These are phyloP conservation scores for Stagonosporopsis chrysanthemi DNA, from an alignment of 2,329 filamentous ascomycete genomes.

Conservation along the genomic window DNA sequence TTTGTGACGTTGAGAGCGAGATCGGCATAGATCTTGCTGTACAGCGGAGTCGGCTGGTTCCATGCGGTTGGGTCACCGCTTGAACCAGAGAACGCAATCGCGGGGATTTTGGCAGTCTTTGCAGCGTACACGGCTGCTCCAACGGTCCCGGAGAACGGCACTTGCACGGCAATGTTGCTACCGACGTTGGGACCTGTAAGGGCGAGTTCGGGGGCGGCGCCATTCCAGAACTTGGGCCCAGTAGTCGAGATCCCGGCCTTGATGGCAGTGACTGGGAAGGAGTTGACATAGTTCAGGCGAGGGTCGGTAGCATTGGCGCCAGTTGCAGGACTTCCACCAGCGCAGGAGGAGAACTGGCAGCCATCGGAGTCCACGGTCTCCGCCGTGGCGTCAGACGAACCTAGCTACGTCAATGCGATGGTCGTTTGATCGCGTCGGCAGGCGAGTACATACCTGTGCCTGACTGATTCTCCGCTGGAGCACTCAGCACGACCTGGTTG, in stretches of 20 bases:
- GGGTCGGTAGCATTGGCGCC: conserved; percentile 65
- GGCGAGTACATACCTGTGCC: conserved; percentile 59
- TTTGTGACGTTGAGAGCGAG: conserved; percentile 67
- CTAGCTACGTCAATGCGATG: conserved; percentile 47
- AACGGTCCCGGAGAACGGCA: conserved; percentile 71
- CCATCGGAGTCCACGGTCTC: conserved; percentile 53
- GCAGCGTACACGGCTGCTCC: conserved; percentile 69
- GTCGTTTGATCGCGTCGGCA: no score
- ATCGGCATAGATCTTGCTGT: conserved; percentile 69
- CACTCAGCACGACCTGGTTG: conserved; percentile 69
- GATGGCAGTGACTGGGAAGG: conserved; percentile 69
- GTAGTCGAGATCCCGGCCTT: conserved; percentile 68
- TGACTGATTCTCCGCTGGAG: conserved; percentile 71
- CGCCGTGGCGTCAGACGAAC: conserved; percentile 61
- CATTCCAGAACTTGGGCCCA: conserved; percentile 62
- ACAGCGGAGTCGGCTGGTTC: conserved; percentile 58
- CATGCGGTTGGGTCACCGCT: conserved; percentile 61
- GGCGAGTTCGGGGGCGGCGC: conserved; percentile 65
- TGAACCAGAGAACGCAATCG: conserved; percentile 71
- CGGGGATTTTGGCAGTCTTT: conserved; percentile 63
- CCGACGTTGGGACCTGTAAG: conserved; percentile 70
- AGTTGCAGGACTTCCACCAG: conserved; percentile 61
- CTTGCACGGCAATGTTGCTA: conserved; percentile 64
- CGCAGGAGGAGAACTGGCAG: conserved; percentile 70
- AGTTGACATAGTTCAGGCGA: conserved; percentile 75